phyloP scores from a whole-genome alignment of 805 yeast species.

The Maudiozyma serrabonitensis region DNA sequence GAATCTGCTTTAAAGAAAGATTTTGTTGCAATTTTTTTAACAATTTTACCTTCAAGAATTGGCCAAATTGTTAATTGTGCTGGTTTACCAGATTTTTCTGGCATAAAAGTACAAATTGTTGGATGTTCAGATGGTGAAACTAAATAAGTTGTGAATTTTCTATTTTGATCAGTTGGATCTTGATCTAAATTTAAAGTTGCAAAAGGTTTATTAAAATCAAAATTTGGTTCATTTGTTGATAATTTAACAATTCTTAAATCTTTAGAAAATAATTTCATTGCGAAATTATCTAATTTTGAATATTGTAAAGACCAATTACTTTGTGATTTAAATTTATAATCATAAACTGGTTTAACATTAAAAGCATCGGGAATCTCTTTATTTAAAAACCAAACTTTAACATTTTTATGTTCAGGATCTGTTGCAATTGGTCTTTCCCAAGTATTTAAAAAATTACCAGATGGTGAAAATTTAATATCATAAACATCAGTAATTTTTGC shows the following conservation, averaged over 20 bases:
- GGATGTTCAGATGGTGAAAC: conserved; percentile 86
- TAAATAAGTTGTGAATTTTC: conserved; percentile 36
- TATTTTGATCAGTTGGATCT: conserved; percentile 30
- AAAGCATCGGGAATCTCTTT: conserved; percentile 33
- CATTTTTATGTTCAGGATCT: conserved; percentile 68
- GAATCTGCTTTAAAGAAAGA: conserved; percentile 92
- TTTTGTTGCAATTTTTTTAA: conserved; percentile 72
- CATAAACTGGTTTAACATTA: conserved; percentile 19
- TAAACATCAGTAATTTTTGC: conserved; percentile 50
- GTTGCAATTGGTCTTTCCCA: conserved; percentile 83
- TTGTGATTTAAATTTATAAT: conserved; percentile 73
- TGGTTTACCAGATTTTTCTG: conserved; percentile 81
- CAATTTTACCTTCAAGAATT: conserved; percentile 29
- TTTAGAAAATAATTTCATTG: conserved; percentile 21
- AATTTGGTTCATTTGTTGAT: conserved; percentile 34
- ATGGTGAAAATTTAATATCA: conserved; percentile 83
- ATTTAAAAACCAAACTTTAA: conserved; percentile 58
- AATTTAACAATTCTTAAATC: conserved; percentile 27
- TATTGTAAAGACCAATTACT: conserved; percentile 59
- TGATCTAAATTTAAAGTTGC: conserved; percentile 36
- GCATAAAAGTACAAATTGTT: conserved; percentile 80
- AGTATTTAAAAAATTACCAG: conserved; percentile 69
- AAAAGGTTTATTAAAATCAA: conserved; percentile 43
- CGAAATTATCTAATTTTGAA: conserved; percentile 28
- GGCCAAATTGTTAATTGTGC: conserved; percentile 74